These are phyloP conservation scores for Lachnellula subtilissima DNA, from an alignment of 2,329 filamentous ascomycete species.

Conservation along the genomic window DNA sequence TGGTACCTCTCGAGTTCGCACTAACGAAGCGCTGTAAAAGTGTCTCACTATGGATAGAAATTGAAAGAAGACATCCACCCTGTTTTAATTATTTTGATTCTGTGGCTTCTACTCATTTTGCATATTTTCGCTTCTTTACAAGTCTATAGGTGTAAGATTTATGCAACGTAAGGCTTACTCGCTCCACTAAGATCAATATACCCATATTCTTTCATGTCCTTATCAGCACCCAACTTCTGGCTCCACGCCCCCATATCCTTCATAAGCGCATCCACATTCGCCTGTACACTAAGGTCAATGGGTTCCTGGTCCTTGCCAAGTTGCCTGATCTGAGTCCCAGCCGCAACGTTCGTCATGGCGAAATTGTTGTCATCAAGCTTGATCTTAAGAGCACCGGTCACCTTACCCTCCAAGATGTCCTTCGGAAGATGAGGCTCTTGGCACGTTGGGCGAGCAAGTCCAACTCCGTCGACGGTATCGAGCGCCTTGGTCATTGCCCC, in stretches of 20 bases:
- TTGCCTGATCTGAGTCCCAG: slow-evolving; percentile 34
- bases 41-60: no score
- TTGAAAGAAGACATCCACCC: no score
- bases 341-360: slow-evolving; percentile 23
- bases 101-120: no score
- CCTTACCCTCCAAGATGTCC: slow-evolving; percentile 39
- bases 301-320: slow-evolving; percentile 49
- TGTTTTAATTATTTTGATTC: no score
- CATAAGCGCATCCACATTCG: slow-evolving; percentile 43
- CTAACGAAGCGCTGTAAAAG: no score
- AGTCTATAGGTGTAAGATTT: no score
- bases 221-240: slow-evolving; percentile 37
- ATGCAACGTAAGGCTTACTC: slow-evolving; percentile 17
- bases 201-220: slow-evolving; percentile 36
- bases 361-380: slow-evolving; percentile 49
- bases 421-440: slow-evolving; percentile 39
- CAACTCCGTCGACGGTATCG: slow-evolving; percentile 43
- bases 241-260: slow-evolving; percentile 44
- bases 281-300: slow-evolving; percentile 44
- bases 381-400: slow-evolving; percentile 44
- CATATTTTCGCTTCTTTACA: no score
- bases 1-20: no score
- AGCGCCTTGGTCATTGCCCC: slow-evolving; percentile 47
- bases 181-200: slow-evolving; percentile 36
- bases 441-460: slow-evolving; percentile 43